Conservation (phyloP, 2,329 filamentous ascomycete species). For the Cyphellophora europaea region DNA sequence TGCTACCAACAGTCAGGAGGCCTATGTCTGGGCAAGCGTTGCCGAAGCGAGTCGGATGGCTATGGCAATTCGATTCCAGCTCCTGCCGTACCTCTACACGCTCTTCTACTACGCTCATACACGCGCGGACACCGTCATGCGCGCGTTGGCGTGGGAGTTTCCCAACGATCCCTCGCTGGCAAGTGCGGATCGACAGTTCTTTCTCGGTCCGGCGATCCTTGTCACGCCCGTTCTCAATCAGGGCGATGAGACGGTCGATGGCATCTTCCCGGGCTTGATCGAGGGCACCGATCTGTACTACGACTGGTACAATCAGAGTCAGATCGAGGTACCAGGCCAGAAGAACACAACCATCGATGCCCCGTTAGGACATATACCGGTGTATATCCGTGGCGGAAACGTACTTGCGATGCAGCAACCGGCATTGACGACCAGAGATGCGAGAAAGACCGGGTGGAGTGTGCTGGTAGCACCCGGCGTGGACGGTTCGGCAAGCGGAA, state of each 20-base stretch:
- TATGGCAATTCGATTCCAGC: conserved; percentile 60
- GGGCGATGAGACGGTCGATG: conserved; percentile 51
- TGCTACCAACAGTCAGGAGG: conserved; percentile 56
- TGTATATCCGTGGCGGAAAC: conserved; percentile 60
- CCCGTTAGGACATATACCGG: conserved; percentile 59
- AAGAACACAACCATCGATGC: conserved; percentile 51
- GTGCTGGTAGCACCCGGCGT: conserved; percentile 53
- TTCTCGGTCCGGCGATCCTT: conserved; percentile 57
- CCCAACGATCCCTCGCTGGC: conserved; percentile 60
- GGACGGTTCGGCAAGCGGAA: conserved; percentile 48
- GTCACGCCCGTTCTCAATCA: conserved; percentile 58
- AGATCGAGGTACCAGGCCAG: conserved; percentile 35
- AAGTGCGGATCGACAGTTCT: conserved; percentile 60
- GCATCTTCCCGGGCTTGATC: conserved; percentile 59
- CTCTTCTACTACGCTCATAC: conserved; percentile 58
- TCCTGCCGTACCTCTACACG: conserved; percentile 70
- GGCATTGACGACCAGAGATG: conserved; percentile 56
- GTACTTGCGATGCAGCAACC: conserved; percentile 61
- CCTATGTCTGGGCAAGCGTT: conserved; percentile 60
- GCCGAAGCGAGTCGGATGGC: conserved; percentile 54
- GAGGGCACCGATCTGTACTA: conserved; percentile 53
- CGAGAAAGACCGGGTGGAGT: conserved; percentile 56
- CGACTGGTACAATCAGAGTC: conserved; percentile 65
- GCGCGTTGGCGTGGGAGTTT: conserved; percentile 63
- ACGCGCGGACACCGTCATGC: conserved; percentile 60